Conservation (phyloP, 108 stramenopile species). For the Cylindrotheca fusiformis region DNA sequence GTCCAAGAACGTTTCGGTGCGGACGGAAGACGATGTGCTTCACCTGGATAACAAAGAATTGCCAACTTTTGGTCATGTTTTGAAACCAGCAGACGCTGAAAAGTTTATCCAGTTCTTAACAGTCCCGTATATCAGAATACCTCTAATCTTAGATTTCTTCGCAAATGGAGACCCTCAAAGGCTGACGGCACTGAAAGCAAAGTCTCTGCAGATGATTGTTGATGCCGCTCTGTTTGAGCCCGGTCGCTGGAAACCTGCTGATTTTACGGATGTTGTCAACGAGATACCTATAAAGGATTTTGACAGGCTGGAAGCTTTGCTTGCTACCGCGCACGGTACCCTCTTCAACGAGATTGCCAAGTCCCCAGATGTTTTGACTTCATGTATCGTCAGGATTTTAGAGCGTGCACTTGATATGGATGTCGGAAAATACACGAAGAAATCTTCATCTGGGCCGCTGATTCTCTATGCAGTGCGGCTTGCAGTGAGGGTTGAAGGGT, state of each 20-base stretch:
- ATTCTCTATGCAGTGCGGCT: slow-evolving; percentile 95
- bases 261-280: slow-evolving; percentile 67
- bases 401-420: slow-evolving; percentile 95
- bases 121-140: slow-evolving; percentile 95
- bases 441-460: slow-evolving; percentile 83
- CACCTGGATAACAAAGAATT: slow-evolving; percentile 87
- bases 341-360: slow-evolving; percentile 95
- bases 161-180: slow-evolving; percentile 91
- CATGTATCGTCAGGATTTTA: slow-evolving; percentile 86
- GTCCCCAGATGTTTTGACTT: slow-evolving; percentile 83
- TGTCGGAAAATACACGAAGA: slow-evolving; percentile 83
- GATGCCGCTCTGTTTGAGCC: slow-evolving; percentile 96
- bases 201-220: slow-evolving; percentile 90
- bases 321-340: slow-evolving; percentile 89
- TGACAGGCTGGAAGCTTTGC: slow-evolving; percentile 68
- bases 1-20: slow-evolving; percentile 74
- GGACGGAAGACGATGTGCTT: slow-evolving; percentile 93
- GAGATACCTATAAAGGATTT: slow-evolving; percentile 80
- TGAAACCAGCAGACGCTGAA: slow-evolving; percentile 89
- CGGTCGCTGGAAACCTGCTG: slow-evolving; percentile 86
- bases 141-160: slow-evolving; percentile 94
- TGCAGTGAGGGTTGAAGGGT: slow-evolving; percentile 92
- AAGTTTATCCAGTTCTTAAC: slow-evolving; percentile 94
- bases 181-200: slow-evolving; percentile 82
- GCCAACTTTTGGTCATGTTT: slow-evolving; percentile 89